Base-by-base conservation (phyloP, 2,329 filamentous ascomycete genomes). In the Beauveria pseudobassiana region DNA sequence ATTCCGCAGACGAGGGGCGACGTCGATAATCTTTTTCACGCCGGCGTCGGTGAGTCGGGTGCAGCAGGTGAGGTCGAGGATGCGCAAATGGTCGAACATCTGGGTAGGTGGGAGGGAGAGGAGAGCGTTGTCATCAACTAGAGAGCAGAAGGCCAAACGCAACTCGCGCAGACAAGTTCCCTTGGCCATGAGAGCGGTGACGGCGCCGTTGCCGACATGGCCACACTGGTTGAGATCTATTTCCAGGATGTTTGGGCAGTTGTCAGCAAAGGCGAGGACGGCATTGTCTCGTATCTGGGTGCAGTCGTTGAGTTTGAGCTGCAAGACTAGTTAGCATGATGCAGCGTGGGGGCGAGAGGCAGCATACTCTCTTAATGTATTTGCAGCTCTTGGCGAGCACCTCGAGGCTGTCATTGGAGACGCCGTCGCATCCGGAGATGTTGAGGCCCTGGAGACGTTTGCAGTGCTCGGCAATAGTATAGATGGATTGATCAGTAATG, bases 281-380 rank as follows among this genome's bases (percentile, higher is more conserved):
- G 92, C 88, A 54, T 82, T 81, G 71, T 98, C 91, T 45, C 89
- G 91, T 40, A 97, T 79, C 74, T 96, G 89, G n/a, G 77, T 75
- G 72, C 95, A 96, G 62, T 93, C 90, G 74, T 98, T 99, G 64
- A 99, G 83, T 83, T 99, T 99, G 67, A 99, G 83, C 86, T 95
- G 46, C 10, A 43, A 56, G 10, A 62, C 61, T 45, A 46, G 66
- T 78, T 67, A 80, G 74, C 63, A 64, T 8, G 48, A 20, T 22
- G 22, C 22, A 62, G 60, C 10, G 57, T 24, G 28, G 46, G 46
- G 10, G n/a, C n/a, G 24, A 34, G 46, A 53, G 22, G n/a, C 5
- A 7, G 76, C 87, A 70, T 79, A 93, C 89, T 71, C 92, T 81
- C 77, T 97, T 98, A 67, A 99, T 85, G 70, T 90, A 91, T 66